These are phyloP conservation scores for Thalassiosira hispida DNA, from an alignment of 352 stramenopile genomes.

Conservation along the genomic window DNA sequence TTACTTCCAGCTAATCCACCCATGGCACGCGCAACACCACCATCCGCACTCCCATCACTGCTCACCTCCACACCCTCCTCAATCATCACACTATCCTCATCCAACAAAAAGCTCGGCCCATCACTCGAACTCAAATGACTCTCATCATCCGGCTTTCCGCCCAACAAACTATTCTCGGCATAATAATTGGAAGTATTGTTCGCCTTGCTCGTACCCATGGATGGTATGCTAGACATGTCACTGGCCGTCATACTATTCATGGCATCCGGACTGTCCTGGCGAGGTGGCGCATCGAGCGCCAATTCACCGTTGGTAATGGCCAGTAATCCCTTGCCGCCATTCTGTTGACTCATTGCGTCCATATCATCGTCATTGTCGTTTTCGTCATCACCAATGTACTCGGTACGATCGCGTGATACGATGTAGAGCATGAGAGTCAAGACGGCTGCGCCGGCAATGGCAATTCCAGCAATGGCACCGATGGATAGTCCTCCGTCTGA, in stretches of 20 bases:
- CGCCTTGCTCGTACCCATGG: slow-evolving; percentile 12
- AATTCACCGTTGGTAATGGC: not conserved
- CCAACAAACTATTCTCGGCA: slow-evolving; percentile 20
- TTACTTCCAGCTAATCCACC: too few relatives aligned
- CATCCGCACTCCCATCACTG: not conserved
- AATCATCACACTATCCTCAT: not conserved
- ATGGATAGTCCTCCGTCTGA: slow-evolving; percentile 6
- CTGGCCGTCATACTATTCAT: slow-evolving; percentile 8
- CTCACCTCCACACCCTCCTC: not conserved
- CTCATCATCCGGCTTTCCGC: slow-evolving; percentile 32
- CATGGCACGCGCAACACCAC: too few relatives aligned
- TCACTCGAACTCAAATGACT: slow-evolving; percentile 1
- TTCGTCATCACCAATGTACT: not conserved
- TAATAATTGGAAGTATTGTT: slow-evolving; percentile 1
- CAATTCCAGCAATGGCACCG: slow-evolving; percentile 33
- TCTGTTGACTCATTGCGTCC: not conserved
- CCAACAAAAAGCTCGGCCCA: slow-evolving; percentile 6
- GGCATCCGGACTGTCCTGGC: slow-evolving; percentile 15
- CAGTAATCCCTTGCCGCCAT: not conserved
- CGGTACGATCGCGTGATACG: not conserved
- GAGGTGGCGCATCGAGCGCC: not conserved
- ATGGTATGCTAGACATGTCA: slow-evolving; percentile 9
- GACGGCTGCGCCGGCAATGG: slow-evolving; percentile 19
- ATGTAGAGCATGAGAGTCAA: slow-evolving; percentile 26
- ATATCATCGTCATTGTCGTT: slow-evolving; percentile 15